phyloP scores from a whole-genome alignment of 805 yeast species.

The Candida lessepsii region DNA sequence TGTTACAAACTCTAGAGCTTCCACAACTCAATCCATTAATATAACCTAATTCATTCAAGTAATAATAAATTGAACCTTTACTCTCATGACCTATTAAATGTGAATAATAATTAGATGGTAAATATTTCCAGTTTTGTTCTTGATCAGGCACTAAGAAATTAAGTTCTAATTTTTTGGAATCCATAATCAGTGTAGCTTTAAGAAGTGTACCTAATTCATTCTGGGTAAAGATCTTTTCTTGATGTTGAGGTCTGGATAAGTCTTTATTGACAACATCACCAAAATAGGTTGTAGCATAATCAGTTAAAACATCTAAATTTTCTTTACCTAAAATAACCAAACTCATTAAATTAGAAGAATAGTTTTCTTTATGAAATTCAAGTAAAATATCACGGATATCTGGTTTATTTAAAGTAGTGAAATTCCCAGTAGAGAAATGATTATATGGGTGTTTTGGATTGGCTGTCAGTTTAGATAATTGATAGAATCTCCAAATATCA shows the following conservation, averaged over 20 bases:
- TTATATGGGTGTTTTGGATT: conserved; percentile 79
- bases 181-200: conserved; percentile 80
- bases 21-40: conserved; percentile 80
- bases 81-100: conserved; percentile 94
- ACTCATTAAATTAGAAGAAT: conserved; percentile 88
- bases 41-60: conserved; percentile 71
- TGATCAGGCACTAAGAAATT: conserved; percentile 73
- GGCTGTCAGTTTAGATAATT: conserved; percentile 72
- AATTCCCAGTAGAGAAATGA: conserved; percentile 89
- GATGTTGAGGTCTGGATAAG: conserved; percentile 43
- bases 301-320: conserved; percentile 64
- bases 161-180: conserved; percentile 63
- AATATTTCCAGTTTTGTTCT: conserved; percentile 56
- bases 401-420: conserved; percentile 62
- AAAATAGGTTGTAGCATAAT: conserved; percentile 69
- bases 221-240: conserved; percentile 46
- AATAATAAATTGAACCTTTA: conserved; percentile 74
- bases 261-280: conserved; percentile 56
- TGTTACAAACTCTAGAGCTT: conserved; percentile 60
- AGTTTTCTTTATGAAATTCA: conserved; percentile 66
- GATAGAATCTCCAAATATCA: conserved; percentile 86
- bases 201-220: conserved; percentile 54
- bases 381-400: conserved; percentile 81
- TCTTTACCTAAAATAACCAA: conserved; percentile 84
- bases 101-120: conserved; percentile 69